Conservation (phyloP, 1,284 basidiomycete species). For the Vanrija sp. region DNA sequence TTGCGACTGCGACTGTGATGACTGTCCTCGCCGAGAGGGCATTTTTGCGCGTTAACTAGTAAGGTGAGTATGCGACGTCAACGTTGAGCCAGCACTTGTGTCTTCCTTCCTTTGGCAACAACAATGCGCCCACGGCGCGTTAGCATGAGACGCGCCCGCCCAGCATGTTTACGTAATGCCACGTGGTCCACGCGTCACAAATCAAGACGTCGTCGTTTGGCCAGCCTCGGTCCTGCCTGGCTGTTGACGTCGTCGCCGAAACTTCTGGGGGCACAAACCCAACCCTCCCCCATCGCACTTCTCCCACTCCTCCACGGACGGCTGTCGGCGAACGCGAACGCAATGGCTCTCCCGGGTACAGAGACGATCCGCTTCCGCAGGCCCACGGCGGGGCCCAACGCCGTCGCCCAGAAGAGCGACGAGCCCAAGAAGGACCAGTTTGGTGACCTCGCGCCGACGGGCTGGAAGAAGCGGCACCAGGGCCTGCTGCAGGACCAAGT, state of each 20-base stretch:
- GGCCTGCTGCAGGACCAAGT: conserved; percentile 48
- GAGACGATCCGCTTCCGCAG: conserved; percentile 46
- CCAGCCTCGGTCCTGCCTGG: too few relatives aligned
- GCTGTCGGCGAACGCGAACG: background rate
- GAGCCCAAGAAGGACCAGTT: conserved; percentile 39
- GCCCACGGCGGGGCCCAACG: conserved; percentile 42
- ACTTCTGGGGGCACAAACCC: too few relatives aligned
- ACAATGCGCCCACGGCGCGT: too few relatives aligned
- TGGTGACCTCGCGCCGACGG: conserved; percentile 35
- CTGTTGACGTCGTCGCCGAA: too few relatives aligned
- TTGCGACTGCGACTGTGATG: background rate
- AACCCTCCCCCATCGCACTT: background rate
- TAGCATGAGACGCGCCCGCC: too few relatives aligned
- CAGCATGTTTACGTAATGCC: too few relatives aligned
- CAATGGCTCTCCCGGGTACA: conserved; percentile 37
- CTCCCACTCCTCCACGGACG: background rate
- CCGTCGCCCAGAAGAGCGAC: conserved; percentile 17
- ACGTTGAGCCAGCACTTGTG: too few relatives aligned
- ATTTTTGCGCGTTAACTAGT: background rate
- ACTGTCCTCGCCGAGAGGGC: background rate
- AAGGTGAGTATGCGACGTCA: too few relatives aligned
- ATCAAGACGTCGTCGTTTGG: too few relatives aligned
- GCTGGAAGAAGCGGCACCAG: conserved; percentile 46
- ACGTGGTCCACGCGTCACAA: too few relatives aligned
- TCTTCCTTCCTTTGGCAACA: background rate